Percentiles rank a stretch among this genome's conserved stretches.
Conservation (phyloP, 2,329 filamentous ascomycete species). For the Pseudogymnoascus verrucosus region DNA sequence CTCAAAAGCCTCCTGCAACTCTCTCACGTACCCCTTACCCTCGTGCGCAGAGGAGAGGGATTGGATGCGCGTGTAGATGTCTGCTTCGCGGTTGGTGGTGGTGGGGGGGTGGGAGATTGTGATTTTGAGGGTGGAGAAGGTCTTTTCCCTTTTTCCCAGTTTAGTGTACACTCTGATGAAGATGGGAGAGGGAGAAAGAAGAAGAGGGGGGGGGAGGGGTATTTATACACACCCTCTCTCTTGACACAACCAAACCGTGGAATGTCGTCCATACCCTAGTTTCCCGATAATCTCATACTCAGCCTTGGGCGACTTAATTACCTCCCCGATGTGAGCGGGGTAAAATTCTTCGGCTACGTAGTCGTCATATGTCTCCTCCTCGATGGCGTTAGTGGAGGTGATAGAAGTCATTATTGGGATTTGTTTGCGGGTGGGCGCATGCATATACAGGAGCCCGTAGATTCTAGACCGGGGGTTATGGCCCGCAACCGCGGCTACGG, state of each 20-base stretch:
- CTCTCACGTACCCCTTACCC: constrained; percentile 24
- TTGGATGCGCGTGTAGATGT: not conserved
- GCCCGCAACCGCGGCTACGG: not conserved
- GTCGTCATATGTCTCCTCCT: not conserved
- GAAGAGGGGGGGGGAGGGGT: constrained; percentile 7
- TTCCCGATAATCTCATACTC: constrained; percentile 27
- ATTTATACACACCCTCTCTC: constrained; percentile 17
- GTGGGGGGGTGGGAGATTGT: not conserved
- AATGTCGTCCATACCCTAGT: constrained; percentile 34
- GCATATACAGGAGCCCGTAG: not conserved
- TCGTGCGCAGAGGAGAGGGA: constrained; percentile 8
- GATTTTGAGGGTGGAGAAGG: not conserved
- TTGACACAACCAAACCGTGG: constrained; percentile 36
- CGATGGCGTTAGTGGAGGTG: not conserved
- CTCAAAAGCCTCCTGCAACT: constrained; percentile 31
- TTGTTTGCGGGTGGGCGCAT: not conserved
- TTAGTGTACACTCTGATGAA: constrained; percentile 13
- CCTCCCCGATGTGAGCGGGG: not conserved
- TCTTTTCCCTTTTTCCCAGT: not conserved
- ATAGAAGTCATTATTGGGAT: not conserved
- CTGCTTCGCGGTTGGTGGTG: not conserved
- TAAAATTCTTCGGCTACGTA: not conserved
- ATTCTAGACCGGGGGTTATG: not conserved
- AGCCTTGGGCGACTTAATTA: not conserved
- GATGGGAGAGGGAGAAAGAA: constrained; percentile 5